These are phyloP conservation scores for Skeletonema costatum DNA, from an alignment of 108 stramenopile species.

Conservation along the genomic window DNA sequence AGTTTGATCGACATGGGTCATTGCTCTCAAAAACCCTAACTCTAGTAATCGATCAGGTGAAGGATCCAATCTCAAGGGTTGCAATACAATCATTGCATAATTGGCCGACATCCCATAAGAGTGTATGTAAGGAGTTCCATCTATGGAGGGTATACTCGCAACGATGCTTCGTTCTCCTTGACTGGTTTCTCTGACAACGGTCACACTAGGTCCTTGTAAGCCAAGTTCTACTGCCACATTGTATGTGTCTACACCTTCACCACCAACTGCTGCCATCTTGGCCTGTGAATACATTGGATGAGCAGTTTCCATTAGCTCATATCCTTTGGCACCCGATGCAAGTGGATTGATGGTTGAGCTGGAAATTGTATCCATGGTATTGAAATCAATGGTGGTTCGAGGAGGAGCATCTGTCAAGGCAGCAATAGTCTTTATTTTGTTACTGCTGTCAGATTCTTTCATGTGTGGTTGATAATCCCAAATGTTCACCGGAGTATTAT, in stretches of 20 bases:
- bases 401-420: slow-evolving; percentile 50
- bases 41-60: slow-evolving; percentile 1
- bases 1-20: slow-evolving; percentile 25
- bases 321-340: slow-evolving; percentile 20
- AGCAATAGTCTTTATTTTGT: not conserved
- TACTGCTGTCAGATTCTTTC: not conserved
- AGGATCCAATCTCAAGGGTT: slow-evolving; percentile 32
- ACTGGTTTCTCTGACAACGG: slow-evolving; percentile 30
- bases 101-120: slow-evolving; percentile 37
- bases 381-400: slow-evolving; percentile 21
- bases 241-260: slow-evolving; percentile 28
- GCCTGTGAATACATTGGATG: slow-evolving; percentile 40
- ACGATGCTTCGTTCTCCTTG: slow-evolving; percentile 19
- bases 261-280: not conserved
- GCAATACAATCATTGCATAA: slow-evolving; percentile 37
- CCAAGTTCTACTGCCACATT: slow-evolving; percentile 41
- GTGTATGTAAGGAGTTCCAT: slow-evolving; percentile 43
- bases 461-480: slow-evolving; percentile 34
- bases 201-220: slow-evolving; percentile 12
- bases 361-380: slow-evolving; percentile 40
- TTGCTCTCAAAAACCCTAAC: slow-evolving; percentile 24
- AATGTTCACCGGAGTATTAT: slow-evolving; percentile 49
- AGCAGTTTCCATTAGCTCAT: slow-evolving; percentile 36
- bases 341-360: slow-evolving; percentile 9
- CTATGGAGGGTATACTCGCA: not conserved